These are phyloP conservation scores for Daedaleopsis nitida DNA, from an alignment of 768 basidiomycete species.

Conservation along the genomic window DNA sequence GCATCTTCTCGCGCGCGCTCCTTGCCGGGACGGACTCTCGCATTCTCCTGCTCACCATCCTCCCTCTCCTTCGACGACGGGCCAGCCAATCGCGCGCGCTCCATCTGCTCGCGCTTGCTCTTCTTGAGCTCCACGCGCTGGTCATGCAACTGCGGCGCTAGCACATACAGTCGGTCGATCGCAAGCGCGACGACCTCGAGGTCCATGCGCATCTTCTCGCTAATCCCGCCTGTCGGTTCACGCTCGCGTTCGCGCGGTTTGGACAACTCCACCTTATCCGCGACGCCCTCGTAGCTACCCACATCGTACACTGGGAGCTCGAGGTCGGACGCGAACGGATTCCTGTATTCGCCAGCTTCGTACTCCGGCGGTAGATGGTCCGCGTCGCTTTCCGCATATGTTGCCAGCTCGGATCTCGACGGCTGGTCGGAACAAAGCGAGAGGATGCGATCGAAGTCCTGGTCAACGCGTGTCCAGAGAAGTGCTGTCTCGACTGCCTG, in stretches of 20 bases:
- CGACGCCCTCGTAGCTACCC: slow-evolving; percentile 5
- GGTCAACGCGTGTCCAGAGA: slow-evolving; percentile 75
- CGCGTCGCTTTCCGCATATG: background rate
- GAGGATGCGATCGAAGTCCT: slow-evolving; percentile 69
- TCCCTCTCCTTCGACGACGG: slow-evolving; percentile 6
- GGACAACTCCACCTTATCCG: slow-evolving; percentile 13
- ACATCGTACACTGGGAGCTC: slow-evolving; percentile 35
- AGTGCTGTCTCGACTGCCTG: slow-evolving; percentile 60
- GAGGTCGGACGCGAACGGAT: slow-evolving; percentile 7
- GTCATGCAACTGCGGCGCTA: slow-evolving; percentile 86
- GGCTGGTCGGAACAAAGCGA: slow-evolving; percentile 62
- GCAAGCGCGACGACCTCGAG: slow-evolving; percentile 84
- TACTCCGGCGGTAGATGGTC: slow-evolving; percentile 33
- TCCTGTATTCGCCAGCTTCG: slow-evolving; percentile 27
- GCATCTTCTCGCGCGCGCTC: slow-evolving; percentile 46
- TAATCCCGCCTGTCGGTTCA: slow-evolving; percentile 25
- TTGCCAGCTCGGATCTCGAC: background rate
- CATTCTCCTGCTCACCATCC: slow-evolving; percentile 36
- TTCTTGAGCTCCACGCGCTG: slow-evolving; percentile 90
- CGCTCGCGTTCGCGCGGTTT: background rate
- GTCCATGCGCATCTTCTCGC: slow-evolving; percentile 86
- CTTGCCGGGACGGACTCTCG: slow-evolving; percentile 40
- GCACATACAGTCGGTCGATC: slow-evolving; percentile 85
- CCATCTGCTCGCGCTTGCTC: slow-evolving; percentile 70
- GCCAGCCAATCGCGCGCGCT: slow-evolving; percentile 59